Base-by-base conservation (phyloP, 2,329 filamentous ascomycete species). In the Calonectria crousiana region DNA sequence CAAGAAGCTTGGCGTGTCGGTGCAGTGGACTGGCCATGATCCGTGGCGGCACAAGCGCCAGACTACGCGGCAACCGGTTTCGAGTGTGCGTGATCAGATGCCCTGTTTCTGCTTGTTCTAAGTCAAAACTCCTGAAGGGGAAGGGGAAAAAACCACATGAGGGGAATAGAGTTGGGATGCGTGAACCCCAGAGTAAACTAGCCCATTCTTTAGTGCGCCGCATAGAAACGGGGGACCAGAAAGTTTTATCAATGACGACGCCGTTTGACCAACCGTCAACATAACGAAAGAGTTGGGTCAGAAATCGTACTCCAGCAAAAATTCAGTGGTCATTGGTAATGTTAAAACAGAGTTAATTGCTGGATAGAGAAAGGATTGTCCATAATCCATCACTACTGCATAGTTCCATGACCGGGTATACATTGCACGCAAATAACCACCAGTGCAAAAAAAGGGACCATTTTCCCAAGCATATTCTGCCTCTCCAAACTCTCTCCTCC, bases 1-100 rank as follows among this genome's bases (percentile, higher is more conserved):
- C 71, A 73, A 47, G 44, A 32, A 65, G 52, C 34, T 56, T 30
- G 44, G 58, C 28, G 32, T 26, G 28, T 34, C 8, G 56, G 32
- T 56, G 16, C 44, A 67, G 75, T 77, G 74, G 73, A 64, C 56
- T 51, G 75, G 66, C 69, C 32, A 69, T 76, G 73, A 44, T 72
- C 66, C 73, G 44, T 52, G 62, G 28, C 68, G 65, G 71, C 74
- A 76, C 74, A 79, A 79, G 77, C 77, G 76, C 71, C 74, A 69
- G 38, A 30, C 70, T 67, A 70, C 74, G 52, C 64, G 67, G 47
- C 72, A 49, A 38, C 32, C 36, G 68, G 72, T 53, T 75, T 49
- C 53, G 68, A 72, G 72, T n/a, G 44, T 70, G 52, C 60, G 51
- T 56, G 49, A 72, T 68, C 64, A 75, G 49, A 71, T 62, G 68